Evolutionary conservation across 2,329 filamentous ascomycete species (phyloP).

Genomic region (Aspergillus melleus): DNA sequence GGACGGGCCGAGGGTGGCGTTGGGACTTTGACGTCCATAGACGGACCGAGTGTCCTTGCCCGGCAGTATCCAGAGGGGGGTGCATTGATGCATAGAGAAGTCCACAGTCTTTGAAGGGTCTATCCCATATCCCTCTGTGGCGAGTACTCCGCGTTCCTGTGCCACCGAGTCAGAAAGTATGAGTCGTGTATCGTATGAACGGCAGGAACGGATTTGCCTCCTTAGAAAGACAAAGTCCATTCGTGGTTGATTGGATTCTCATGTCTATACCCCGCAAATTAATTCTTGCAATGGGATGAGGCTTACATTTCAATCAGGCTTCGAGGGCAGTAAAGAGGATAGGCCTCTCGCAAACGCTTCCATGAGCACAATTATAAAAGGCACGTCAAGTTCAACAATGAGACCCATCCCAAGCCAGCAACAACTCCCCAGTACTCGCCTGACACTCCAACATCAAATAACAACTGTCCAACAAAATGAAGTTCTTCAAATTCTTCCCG

Average conservation of each 20-base stretch:
- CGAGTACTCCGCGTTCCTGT: not conserved
- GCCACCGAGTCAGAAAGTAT: conserved; percentile 8
- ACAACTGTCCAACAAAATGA: conserved; percentile 5
- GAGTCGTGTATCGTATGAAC: conserved; percentile 2
- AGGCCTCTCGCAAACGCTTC: too few relatives aligned
- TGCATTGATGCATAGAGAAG: not conserved
- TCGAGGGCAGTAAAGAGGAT: too few relatives aligned
- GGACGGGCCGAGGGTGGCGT: too few relatives aligned
- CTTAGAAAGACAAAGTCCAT: not conserved
- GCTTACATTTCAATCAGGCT: too few relatives aligned
- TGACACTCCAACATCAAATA: not conserved
- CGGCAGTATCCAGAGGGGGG: not conserved
- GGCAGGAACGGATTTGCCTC: not conserved
- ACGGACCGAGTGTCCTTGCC: conserved; percentile 3
- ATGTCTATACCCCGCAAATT: too few relatives aligned
- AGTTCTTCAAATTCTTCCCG: conserved; percentile 12
- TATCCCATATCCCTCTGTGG: too few relatives aligned
- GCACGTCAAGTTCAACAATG: not conserved
- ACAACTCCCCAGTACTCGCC: not conserved
- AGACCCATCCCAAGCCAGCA: not conserved
- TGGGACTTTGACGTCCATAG: too few relatives aligned
- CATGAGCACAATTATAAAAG: conserved; percentile 3
- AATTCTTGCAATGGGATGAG: too few relatives aligned
- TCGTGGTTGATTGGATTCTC: too few relatives aligned
- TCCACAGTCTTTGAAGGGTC: too few relatives aligned